Base-by-base conservation (phyloP, 179 eudicot genomes). In the Silene noctiflora region DNA sequence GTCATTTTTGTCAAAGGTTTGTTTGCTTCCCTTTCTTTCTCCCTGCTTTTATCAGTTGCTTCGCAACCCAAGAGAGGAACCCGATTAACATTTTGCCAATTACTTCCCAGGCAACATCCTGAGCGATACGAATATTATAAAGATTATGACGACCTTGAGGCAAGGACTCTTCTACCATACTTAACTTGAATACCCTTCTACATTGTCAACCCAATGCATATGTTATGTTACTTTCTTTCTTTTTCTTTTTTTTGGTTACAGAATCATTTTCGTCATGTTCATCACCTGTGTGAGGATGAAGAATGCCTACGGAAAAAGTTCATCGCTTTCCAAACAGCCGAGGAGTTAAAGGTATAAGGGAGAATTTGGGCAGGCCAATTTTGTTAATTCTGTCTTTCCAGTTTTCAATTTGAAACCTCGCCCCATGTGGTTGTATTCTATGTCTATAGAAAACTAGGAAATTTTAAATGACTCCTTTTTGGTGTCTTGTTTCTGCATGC, bases 91-190 rank as follows among this genome's bases (percentile, higher is more conserved):
- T 78, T 42, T 72, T 71, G 1, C 53, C 31, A 62, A 25, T 51
- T 58, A 25, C 31, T 56, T 46, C 82, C 80, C 85, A 93, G 99
- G 88, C 96, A 83, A 81, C 85, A 93, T 84, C 99, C 97, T 80
- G 99, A 97, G 74, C 95, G 90, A 75, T 93, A 84, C 62, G 99
- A 93, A 63, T 95, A 95, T 83, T 95, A 78, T 79, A 88, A 80
- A 78, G 89, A 93, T 77, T 95, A 95, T 86, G 96, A 95, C 85
- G 96, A 95, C 73, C 81, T 95, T 81, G 99, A 95, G 99, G 99
- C 85, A 78, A 77, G 87, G 63, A 55, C 19, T 60, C 65, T 46
- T 71, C 31, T 79, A 12, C 53, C 42, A 8, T 2, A 39, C 13
- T 71, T 21, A 64, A 63, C 60, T 46, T 71, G 29, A 60, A 55